Conservation (phyloP, 768 basidiomycete species). For the Termitomyces sp. region DNA sequence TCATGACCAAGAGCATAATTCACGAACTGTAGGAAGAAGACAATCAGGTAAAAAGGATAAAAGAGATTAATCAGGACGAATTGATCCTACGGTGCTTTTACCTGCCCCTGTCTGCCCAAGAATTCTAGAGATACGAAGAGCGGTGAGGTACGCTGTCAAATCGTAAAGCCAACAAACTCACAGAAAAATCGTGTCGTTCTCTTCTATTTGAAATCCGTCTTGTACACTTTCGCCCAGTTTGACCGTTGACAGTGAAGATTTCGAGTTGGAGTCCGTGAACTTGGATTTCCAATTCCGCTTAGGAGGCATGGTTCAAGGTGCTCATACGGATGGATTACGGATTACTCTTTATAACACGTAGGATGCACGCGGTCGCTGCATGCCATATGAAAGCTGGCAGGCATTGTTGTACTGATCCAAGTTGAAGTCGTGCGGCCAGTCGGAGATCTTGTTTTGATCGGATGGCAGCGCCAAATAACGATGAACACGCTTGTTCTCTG, state of each 20-base stretch:
- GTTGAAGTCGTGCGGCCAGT: too few relatives aligned
- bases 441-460: background rate
- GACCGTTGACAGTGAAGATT: background rate
- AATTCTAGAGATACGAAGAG: constrained; percentile 1
- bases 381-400: constrained; percentile 1
- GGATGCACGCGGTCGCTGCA: constrained; percentile 4
- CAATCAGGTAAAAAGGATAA: background rate
- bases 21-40: constrained; percentile 18
- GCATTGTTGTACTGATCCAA: background rate
- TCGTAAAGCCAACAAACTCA: background rate
- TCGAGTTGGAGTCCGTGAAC: background rate
- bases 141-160: background rate
- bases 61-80: background rate
- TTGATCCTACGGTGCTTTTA: constrained; percentile 13
- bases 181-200: constrained; percentile 6
- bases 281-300: background rate
- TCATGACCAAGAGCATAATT: constrained; percentile 18
- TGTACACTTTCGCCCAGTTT: background rate
- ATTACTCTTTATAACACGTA: background rate
- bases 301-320: background rate
- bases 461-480: background rate
- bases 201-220: background rate
- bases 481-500: background rate
- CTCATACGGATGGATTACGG: background rate
- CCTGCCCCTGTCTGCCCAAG: constrained; percentile 14